These are phyloP conservation scores for Fusarium humuli DNA, from an alignment of 2,329 filamentous ascomycete genomes.

Conservation along the genomic window DNA sequence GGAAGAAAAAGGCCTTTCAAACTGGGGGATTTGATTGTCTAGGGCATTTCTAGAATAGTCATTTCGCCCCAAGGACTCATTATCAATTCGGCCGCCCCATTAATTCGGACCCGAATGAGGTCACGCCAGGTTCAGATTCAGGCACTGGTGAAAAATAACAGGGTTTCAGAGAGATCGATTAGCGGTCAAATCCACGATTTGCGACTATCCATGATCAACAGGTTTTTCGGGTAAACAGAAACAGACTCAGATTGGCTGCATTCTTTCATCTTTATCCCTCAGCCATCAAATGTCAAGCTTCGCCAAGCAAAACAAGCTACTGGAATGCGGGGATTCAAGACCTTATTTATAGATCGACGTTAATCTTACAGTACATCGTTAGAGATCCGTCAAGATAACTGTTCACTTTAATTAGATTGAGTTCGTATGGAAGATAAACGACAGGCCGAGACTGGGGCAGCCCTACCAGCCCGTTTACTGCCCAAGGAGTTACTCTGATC, in stretches of 20 bases:
- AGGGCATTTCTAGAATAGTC: slow-evolving; percentile 24
- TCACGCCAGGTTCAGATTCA: slow-evolving; percentile 10
- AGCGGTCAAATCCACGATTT: slow-evolving; percentile 12
- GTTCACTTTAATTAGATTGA: neutral
- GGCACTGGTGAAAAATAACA: slow-evolving; percentile 20
- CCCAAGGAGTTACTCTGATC: neutral
- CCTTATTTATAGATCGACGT: neutral
- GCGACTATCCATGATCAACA: neutral
- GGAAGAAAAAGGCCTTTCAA: neutral
- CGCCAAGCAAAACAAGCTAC: neutral
- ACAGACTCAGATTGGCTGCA: neutral
- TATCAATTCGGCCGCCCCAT: neutral
- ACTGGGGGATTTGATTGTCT: neutral
- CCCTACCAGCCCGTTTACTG: neutral
- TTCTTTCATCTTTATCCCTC: neutral
- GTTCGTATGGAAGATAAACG: neutral
- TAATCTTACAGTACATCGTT: neutral
- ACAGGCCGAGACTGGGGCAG: neutral
- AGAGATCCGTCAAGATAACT: too few species aligned
- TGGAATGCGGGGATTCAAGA: neutral
- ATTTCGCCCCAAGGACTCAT: neutral
- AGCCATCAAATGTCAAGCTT: slow-evolving; percentile 11
- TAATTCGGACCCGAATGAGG: slow-evolving; percentile 14
- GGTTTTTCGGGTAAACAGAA: neutral
- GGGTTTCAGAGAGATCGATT: slow-evolving; percentile 5